A percentile compares a stretch with the other conserved stretches of the same genome.
Evolutionary conservation across 257 asterid species (phyloP).

Genomic region (Nicotiana knightiana): DNA sequence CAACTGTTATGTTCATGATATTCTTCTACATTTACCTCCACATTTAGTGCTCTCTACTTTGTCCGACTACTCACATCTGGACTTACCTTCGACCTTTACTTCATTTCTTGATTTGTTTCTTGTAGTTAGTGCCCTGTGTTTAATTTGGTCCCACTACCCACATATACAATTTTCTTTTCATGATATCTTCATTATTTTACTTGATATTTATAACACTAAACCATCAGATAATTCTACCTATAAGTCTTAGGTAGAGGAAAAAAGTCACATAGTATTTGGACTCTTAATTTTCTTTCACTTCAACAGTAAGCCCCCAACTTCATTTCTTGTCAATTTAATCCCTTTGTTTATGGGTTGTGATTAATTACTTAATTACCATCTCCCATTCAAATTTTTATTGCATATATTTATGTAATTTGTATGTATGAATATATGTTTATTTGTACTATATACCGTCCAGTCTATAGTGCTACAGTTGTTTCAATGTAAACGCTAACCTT

Average conservation of each 20-base stretch:
- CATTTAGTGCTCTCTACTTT: not conserved
- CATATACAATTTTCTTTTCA: not conserved
- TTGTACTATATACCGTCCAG: slow-evolving; percentile 13
- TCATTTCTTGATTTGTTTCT: not conserved
- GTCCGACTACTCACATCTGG: not conserved
- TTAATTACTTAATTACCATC: not conserved
- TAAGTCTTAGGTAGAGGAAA: no score
- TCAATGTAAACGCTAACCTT: not conserved
- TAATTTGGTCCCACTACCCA: not conserved
- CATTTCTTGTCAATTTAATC: not conserved
- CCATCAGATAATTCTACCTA: no score
- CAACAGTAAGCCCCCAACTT: no score
- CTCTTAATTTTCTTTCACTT: no score
- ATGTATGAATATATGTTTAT: not conserved
- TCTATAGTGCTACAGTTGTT: slow-evolving; percentile 12
- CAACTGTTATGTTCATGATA: not conserved
- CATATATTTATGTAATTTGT: not conserved
- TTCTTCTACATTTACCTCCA: not conserved
- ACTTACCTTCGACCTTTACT: not conserved
- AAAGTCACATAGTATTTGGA: no score
- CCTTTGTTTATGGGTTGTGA: not conserved
- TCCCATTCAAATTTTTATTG: not conserved
- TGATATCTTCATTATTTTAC: not conserved
- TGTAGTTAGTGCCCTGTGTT: not conserved
- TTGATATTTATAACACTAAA: no score